A percentile compares a stretch with the other conserved stretches of the same genome.
phyloP scores from a whole-genome alignment of 768 basidiomycete genomes.

The Podaxis sp. region DNA sequence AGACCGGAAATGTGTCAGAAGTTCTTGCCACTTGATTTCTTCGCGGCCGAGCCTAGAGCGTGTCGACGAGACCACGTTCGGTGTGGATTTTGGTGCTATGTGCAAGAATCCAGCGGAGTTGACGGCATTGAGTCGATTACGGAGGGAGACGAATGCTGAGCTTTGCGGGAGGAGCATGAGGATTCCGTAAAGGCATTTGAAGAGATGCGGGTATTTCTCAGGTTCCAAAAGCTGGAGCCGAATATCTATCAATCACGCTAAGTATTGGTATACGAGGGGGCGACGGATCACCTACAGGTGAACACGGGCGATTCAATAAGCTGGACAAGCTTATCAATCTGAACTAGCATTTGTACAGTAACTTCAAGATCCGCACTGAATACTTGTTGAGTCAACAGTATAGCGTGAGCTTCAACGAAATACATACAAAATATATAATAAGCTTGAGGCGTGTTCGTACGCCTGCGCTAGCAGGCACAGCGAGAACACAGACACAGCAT shows the following conservation, averaged over 20 bases:
- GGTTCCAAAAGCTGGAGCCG: constrained; percentile 96
- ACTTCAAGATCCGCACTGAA: constrained; percentile 93
- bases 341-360: constrained; percentile 91
- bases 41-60: constrained; percentile 81
- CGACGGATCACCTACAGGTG: constrained; percentile 64
- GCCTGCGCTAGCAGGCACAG: constrained; percentile 96
- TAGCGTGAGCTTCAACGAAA: neutral
- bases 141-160: constrained; percentile 90
- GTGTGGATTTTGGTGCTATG: constrained; percentile 72
- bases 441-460: constrained; percentile 97
- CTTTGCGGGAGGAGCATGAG: constrained; percentile 98
- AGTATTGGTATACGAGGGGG: neutral
- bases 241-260: constrained; percentile 47
- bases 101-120: constrained; percentile 94
- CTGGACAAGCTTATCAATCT: constrained; percentile 97
- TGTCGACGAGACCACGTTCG: constrained; percentile 39
- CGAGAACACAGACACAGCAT: constrained; percentile 95
- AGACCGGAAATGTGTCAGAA: constrained; percentile 87
- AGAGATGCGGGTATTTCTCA: constrained; percentile 92
- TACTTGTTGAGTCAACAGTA: neutral
- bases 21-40: constrained; percentile 97
- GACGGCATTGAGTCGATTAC: constrained; percentile 92
- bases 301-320: constrained; percentile 98
- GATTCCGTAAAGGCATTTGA: constrained; percentile 96
- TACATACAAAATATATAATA: constrained; percentile 88